Conservation (phyloP, 768 basidiomycete genomes). For the Paxillus involutus region DNA sequence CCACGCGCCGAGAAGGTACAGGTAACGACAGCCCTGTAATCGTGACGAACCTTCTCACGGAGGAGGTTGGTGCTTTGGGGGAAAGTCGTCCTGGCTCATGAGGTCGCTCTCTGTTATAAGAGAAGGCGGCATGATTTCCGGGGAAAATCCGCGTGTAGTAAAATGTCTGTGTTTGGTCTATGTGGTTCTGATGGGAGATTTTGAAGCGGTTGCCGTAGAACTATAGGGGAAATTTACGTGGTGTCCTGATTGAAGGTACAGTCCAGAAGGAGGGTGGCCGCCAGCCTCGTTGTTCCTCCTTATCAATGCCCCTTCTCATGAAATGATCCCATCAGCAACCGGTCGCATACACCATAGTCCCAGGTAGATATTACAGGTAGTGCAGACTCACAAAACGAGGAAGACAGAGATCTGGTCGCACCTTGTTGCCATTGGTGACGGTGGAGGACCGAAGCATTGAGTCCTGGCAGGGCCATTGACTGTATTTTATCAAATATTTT, state of each 20-base stretch:
- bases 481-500: no score
- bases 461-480: no score
- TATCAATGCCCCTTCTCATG: neutral
- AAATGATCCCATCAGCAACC: neutral
- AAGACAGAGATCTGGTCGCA: no score
- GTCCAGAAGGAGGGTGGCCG: neutral
- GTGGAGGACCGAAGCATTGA: no score
- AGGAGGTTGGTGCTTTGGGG: constrained; percentile 2
- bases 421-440: no score
- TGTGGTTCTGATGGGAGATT: neutral
- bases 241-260: neutral
- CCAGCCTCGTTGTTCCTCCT: neutral
- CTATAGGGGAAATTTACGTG: constrained; percentile 7
- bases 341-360: neutral
- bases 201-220: constrained; percentile 3
- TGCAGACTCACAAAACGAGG: neutral
- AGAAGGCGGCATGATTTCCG: neutral
- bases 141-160: neutral
- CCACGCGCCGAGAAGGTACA: neutral
- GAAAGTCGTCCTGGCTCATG: neutral
- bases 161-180: no score
- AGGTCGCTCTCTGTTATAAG: constrained; percentile 5
- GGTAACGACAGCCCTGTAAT: constrained; percentile 7
- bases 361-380: neutral
- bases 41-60: constrained; percentile 21